Base-by-base conservation (phyloP, 2,329 filamentous ascomycete genomes). In the Seiridium cupressi region DNA sequence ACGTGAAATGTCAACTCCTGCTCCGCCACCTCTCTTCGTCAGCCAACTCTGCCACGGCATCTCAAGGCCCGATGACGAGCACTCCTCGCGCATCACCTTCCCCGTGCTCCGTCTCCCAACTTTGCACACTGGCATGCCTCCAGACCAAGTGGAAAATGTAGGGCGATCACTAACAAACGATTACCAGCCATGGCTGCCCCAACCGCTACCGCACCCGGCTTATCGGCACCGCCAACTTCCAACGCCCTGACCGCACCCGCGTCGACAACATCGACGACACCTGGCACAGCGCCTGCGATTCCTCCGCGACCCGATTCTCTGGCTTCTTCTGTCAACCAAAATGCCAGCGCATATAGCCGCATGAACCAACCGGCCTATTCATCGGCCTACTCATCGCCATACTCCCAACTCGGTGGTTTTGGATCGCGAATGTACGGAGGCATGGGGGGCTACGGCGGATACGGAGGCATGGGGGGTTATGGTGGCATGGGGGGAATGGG, bases 281-380 rank as follows among this genome's bases (percentile, higher is more conserved):
- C 75, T 10, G 69, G 75, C 54, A 65, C 79, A 55, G 74, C 84
- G 26, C 94, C 94, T 35, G 84, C 89, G 31, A 77, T 98, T 31
- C 95, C 95, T 51, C 88, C 92, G 60, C 86, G 92, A 64, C 93
- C 95, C 6, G 87, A 89, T 57, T 87, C 91, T 9, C 85, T 98
- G 62, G 86, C 87, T 65, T 84, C 90, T 2, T 82, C 93, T 40
- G 91, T 96, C 51, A 96, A 95, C 74, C 91, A 91, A 72, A 97
- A 93, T 70, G 92, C 93, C 48, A 89, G 92, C 5, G 89, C 89
- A 62, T 96, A 96, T 74, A 92, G 90, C 65, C 62, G 72, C 67
- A 76, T 87, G 64, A 85, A 83, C 35, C 71, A 81, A n/a, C 83
- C 79, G 11, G 78, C 82, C 7, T 80, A 80, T 62, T 73, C 74